Percentiles rank a stretch among this genome's conserved stretches.
Conservation (phyloP, 176 grass and related monocot genomes). For the Triticum monococcum region DNA sequence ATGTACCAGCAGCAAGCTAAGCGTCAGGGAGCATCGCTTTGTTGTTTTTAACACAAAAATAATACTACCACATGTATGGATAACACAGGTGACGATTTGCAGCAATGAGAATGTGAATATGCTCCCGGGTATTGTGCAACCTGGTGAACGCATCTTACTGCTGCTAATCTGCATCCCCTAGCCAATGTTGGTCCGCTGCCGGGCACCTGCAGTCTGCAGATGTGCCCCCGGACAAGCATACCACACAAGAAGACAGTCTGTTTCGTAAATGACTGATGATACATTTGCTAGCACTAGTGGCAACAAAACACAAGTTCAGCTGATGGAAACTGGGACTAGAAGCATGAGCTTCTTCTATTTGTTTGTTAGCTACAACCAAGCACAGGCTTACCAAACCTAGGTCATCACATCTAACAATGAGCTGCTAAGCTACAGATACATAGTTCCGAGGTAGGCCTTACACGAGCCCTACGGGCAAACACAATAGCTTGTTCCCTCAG, state of each 20-base stretch:
- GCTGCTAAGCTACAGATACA: not conserved
- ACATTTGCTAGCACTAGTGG: not conserved
- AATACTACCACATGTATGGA: too few species aligned
- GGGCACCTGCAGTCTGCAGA: too few species aligned
- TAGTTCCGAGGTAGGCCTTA: not conserved
- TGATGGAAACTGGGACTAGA: not conserved
- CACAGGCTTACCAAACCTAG: not conserved
- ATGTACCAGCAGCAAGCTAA: too few species aligned
- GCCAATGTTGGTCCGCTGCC: too few species aligned
- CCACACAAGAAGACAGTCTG: not conserved
- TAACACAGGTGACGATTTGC: too few species aligned
- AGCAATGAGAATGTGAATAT: too few species aligned
- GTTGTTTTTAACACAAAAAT: too few species aligned
- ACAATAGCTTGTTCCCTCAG: not conserved
- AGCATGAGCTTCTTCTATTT: not conserved
- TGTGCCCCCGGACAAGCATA: not conserved
- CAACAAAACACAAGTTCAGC: not conserved
- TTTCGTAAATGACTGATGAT: not conserved
- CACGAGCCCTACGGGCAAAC: not conserved
- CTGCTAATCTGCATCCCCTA: too few species aligned
- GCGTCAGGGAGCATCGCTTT: too few species aligned
- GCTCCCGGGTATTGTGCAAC: too few species aligned
- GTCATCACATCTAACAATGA: slow-evolving; percentile 21
- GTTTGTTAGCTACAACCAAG: slow-evolving; percentile 6
- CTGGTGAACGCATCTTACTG: too few species aligned